Conservation (phyloP, 2,329 filamentous ascomycete genomes). For the Aspergillus alliaceus region DNA sequence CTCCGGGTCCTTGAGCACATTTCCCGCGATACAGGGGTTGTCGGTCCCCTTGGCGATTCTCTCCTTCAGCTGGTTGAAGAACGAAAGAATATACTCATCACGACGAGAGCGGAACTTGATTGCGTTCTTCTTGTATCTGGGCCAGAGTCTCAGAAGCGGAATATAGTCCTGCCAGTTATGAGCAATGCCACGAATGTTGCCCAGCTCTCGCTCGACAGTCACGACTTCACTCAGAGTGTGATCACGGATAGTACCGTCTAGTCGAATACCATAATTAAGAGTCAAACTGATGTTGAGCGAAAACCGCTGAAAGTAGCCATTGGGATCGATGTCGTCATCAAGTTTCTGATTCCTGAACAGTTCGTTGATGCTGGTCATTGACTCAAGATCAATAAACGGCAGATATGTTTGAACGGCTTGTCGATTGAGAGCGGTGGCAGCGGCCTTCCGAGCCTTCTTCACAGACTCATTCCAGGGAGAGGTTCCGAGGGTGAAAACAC, state of each 20-base stretch:
- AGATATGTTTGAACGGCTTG: constrained; percentile 71
- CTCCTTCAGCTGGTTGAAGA: constrained; percentile 56
- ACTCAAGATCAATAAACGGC: constrained; percentile 74
- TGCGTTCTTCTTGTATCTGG: constrained; percentile 55
- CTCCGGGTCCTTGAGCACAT: constrained; percentile 65
- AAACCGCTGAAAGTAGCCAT: constrained; percentile 70
- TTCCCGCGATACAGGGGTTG: constrained; percentile 63
- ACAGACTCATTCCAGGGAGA: constrained; percentile 76
- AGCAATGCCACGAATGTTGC: constrained; percentile 68
- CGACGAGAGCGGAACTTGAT: constrained; percentile 63
- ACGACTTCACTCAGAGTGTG: constrained; percentile 69
- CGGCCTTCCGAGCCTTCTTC: constrained; percentile 70
- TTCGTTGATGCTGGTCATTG: constrained; percentile 66
- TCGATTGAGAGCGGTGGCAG: constrained; percentile 70
- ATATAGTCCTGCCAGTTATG: constrained; percentile 80
- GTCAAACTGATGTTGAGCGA: constrained; percentile 72
- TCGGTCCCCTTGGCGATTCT: constrained; percentile 60
- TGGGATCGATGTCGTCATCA: constrained; percentile 51
- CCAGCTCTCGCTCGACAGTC: constrained; percentile 69
- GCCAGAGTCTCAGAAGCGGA: constrained; percentile 61
- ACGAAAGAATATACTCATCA: constrained; percentile 60
- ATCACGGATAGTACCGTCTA: constrained; percentile 62
- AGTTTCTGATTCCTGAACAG: constrained; percentile 60
- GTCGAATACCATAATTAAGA: constrained; percentile 72
- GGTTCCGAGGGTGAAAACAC: constrained; percentile 66